Base-by-base conservation (phyloP, 805 yeast genomes). In the Kluyveromyces starmeri region DNA sequence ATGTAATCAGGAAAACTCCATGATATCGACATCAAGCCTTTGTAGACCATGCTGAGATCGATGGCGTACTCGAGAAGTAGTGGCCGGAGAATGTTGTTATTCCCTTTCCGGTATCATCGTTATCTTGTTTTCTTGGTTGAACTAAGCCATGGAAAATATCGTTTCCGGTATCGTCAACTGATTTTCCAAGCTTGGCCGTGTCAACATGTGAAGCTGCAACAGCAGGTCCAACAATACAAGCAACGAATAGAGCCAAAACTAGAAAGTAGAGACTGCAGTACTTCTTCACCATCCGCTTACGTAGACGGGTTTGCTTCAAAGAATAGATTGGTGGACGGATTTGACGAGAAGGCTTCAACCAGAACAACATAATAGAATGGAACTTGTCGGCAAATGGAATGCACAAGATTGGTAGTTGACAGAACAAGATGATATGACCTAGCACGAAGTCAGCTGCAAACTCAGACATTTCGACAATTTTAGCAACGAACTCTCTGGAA, bases 291-390 rank as follows among this genome's bases (percentile, higher is more conserved):
- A 92, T 89, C 69, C 98, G 80, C 81, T 82, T 85, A 64, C 98
- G 82, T 62, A 88, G 77, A 67, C 84, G 80, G 38, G 94, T 89
- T 69, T 92, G 97, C 67, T 92, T 92, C 67, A 89, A 70, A 13
- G 97, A 85, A 67, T 85, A 88, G 59, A 92, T 86, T 52, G 98
- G 97, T 42, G 96, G 96, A 65, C 97, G 83, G 56, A 92, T 88
- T 68, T 86, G 95, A 67, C 94, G 80, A 43, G 92, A 71, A 38
- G 98, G 98, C 61, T 85, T 83, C 66, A 94, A 80, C 99, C 99
- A 92, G 80, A 92, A 92, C 64, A 92, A 71, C 94, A 89, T 81
- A 62, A 86, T 78, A 29, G 98, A 89, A 65, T 92, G 99, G 95
- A 95, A 86, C 69, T 83, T 83, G 67, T 92, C 98, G 61, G 86